Base-by-base conservation (phyloP, 192 early-diverging fungal species). In the Borealophlyctis nickersoniae region DNA sequence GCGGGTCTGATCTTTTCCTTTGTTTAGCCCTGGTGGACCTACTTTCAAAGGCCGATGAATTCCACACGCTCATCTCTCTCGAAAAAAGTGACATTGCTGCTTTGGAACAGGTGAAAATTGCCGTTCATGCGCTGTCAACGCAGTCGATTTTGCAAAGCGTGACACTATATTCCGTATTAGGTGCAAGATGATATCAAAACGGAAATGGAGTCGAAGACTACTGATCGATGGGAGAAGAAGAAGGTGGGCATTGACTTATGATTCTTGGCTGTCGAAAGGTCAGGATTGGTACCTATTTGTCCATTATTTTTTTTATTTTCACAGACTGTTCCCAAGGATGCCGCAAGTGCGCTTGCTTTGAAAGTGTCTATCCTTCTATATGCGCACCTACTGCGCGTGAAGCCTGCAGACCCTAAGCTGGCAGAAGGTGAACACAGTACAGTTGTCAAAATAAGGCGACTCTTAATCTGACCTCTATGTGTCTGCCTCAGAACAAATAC, bases 321-420 rank as follows among this genome's bases (percentile, higher is more conserved):
- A 65, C 39, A 77, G 56, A 58, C 66, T 3, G 39, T 33, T 14
- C 62, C 67, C 2, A 65, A 73, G n/a, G 76, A 69, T 48, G 56
- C 67, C 5, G 50, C 73, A 13, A 78, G 78, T 11, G 77, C 81
- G 19, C 57, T 67, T 28, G 74, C 73, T 30, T 71, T 80, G 39
- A 76, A 82, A 30, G 80, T 75, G 51, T 60, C 77, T 4, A 62
- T 92, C 30, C 69, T 99, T 36, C 77, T 98, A 4, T 83, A 88
- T 65, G 86, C 93, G 4, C 92, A 99, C 75, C 76, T 98, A 31
- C 77, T 90, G 36, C 86, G 93, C 45, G 69, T 95, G 13, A 58
- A 76, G 45, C 77, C 93, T 29, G 69, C 70, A 23, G 80, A 86
- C 49, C 75, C 77, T 29, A 70, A 71, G 36, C 66, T 82, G 29